Evolutionary conservation across 345 rosid species (phyloP).

Genomic region (Heritiera littoralis): DNA sequence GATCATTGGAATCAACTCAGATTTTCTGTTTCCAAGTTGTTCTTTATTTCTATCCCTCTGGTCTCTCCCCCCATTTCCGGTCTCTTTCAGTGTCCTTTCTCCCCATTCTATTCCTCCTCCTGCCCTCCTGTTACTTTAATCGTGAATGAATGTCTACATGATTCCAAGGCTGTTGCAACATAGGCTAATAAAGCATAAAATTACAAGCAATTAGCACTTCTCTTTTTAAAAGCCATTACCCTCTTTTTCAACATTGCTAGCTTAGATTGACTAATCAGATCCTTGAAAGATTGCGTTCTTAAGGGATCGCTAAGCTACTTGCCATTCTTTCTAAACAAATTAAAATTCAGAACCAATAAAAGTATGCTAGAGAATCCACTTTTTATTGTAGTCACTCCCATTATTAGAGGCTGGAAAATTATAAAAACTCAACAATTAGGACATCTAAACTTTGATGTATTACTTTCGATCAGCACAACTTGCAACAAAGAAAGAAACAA

Average conservation of each 20-base stretch:
- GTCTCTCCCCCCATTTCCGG: background rate
- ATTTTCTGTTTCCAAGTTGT: background rate
- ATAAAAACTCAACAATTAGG: background rate
- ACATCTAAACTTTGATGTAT: background rate
- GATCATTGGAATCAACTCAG: background rate
- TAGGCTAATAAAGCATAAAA: no score
- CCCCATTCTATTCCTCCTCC: constrained; percentile 11
- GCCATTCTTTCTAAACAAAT: constrained; percentile 1
- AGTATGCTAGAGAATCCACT: background rate
- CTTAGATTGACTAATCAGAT: background rate
- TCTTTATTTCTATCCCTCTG: constrained; percentile 14
- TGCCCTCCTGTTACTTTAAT: background rate
- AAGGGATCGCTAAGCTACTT: background rate
- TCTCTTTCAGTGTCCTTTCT: background rate
- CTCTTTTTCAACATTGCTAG: background rate
- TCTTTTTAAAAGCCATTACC: background rate
- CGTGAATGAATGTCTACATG: background rate
- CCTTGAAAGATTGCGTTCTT: background rate
- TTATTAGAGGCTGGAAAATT: background rate
- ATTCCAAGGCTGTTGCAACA: background rate
- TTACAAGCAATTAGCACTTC: constrained; percentile 5
- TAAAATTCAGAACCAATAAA: background rate
- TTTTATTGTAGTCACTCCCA: background rate
- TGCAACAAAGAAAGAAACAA: background rate
- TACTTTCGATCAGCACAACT: background rate